Base-by-base conservation (phyloP, 2,329 filamentous ascomycete species). In the Paraphoma sp. region DNA sequence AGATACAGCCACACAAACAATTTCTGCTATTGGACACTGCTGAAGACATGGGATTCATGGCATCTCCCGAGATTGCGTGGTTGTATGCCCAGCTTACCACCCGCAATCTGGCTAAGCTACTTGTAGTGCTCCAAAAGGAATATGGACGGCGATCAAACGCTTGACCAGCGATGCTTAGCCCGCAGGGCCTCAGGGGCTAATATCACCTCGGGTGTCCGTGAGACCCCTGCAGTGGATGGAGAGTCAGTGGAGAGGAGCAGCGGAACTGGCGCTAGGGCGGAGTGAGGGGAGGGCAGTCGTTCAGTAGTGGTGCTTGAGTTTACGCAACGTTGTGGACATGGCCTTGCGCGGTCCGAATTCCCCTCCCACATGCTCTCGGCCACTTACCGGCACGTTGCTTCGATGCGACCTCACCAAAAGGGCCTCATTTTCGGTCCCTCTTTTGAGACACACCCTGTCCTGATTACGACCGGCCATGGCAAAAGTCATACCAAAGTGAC, bases 111-210 rank as follows among this genome's bases (percentile, higher is more conserved):
- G 67, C 62, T 64, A 69, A 63, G 63, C 64, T 66, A 55, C 57
- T 51, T 47, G 55, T 47, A 43, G 54, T 44, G 48, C 54, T 57
- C 44, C 59, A 67, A 67, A 70, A 69, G 63, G 59, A 70, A 70
- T 58, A 60, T 68, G 61, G 63, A 70, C 68, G 73, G 72, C 71
- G 73, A 76, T 76, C 73, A 75, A 75, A 76, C 73, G 71, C 72
- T 64, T 73, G 70, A 61, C 64, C 68, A 72, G 64, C 16, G 31
- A 47, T 74, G 71, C 71, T 72, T 70, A 63, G 65, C 54, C 58
- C 54, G 55, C 54, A 40, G 42, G 53, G 64, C 58, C 52, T 71
- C 67, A 73, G 71, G 72, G 63, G 57, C 65, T 70, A 72, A 70
- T 73, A 69, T 70, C 67, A 56, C 46, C 38, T 45, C 17, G 51